Evolutionary conservation across 768 basidiomycete genomes (phyloP), one percentile per base, ranked within the genome.

Genomic region (Boletus insuetus): DNA sequence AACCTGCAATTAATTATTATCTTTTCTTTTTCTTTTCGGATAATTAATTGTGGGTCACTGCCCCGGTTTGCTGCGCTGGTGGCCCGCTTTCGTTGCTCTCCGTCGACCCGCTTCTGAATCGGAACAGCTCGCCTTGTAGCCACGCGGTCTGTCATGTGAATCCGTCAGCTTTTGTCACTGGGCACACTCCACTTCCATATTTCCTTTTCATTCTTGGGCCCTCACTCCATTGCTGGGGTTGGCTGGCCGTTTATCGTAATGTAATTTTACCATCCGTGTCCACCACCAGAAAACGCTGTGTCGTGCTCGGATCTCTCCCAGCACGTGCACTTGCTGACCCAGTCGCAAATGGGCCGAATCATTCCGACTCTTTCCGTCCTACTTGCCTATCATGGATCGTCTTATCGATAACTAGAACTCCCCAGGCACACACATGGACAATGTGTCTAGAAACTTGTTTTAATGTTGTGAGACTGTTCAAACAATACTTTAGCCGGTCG

Each of bases 71-170:
- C 49, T 48, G 49, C 34, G 26, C 26, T 29, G 44, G 41, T 35
- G 37, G 14, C 35, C 37, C 40, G 19, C 22, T 46, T 48, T 58
- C 44, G 49, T 38, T 24, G 39, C 38, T 26, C 49, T 53, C 52
- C 49, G 50, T 49, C 46, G 22, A 46, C 42, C 51, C 59, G 42
- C 50, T 32, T 51, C 49, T 44, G 51, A 17, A 42, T 54, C 59
- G 53, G 60, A 53, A 55, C 53, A 37, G 46, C 31, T 34, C 40
- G 50, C 42, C 35, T 24, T 39, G 38, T 6, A 5, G 40, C 49
- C 60, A 61, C 31, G 60, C 52, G 52, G 55, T 52, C 49, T 47
- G 55, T 58, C 60, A 53, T 51, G 60, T 56, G 56, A 53, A 53
- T 53, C 51, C 53, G 19, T 14, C 32, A 9, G 17, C 26, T 5